Percentiles rank a stretch among this genome's conserved stretches.
phyloP scores from a whole-genome alignment of 2,329 filamentous ascomycete genomes.

The Xylaria polymorpha region DNA sequence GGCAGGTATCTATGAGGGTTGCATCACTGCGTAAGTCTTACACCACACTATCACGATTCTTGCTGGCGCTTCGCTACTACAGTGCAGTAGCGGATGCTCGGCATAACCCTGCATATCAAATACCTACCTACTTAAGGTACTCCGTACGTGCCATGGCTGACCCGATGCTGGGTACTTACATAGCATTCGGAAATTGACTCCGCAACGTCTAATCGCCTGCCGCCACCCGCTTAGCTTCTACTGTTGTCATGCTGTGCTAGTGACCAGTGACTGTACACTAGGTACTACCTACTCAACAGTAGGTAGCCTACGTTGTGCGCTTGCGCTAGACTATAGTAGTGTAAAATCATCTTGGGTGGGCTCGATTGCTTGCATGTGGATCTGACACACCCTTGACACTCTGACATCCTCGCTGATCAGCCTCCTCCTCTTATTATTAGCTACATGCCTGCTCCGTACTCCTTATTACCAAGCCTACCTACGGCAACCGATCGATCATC shows the following conservation, averaged over 20 bases:
- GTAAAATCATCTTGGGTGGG: slow-evolving; percentile 26
- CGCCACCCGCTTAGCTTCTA: background rate
- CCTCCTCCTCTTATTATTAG: slow-evolving; percentile 30
- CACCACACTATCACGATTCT: slow-evolving; percentile 6
- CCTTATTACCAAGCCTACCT: slow-evolving; percentile 23
- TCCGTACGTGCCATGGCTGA: background rate
- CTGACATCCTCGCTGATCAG: slow-evolving; percentile 28
- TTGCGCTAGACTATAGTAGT: background rate
- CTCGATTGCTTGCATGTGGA: slow-evolving; percentile 36
- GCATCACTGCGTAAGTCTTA: background rate
- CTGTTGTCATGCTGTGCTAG: slow-evolving; percentile 14
- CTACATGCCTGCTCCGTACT: slow-evolving; percentile 25
- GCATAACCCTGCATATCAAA: slow-evolving; percentile 3
- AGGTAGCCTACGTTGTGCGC: too few species aligned
- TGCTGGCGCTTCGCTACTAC: slow-evolving; percentile 7
- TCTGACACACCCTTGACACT: slow-evolving; percentile 33
- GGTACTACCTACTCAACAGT: too few species aligned
- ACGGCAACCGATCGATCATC: slow-evolving; percentile 22
- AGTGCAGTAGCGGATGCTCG: background rate
- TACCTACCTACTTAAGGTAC: background rate
- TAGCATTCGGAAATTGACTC: slow-evolving; percentile 5
- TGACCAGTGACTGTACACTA: background rate
- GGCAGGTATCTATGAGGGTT: background rate
- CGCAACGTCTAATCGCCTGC: slow-evolving; percentile 7
- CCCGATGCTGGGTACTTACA: too few species aligned